Base-by-base conservation (phyloP, 2,329 filamentous ascomycete species). In the Acrocalymma vagum region DNA sequence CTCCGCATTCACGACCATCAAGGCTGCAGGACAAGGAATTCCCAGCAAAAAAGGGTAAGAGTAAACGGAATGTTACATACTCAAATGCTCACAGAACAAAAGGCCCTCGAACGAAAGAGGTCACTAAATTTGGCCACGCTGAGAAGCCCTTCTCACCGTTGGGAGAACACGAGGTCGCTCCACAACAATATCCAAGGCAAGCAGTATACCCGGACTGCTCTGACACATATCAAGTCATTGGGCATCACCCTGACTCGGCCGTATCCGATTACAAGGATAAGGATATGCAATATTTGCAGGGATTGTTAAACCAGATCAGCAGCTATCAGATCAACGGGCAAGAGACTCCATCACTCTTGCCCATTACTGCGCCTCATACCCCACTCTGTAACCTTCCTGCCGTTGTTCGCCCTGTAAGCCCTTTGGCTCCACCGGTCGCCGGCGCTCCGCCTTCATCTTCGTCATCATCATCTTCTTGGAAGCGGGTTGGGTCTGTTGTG, bases 21-120 rank as follows among this genome's bases (percentile, higher is more conserved):
- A n/a, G n/a, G 6, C 54, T 59, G 55, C 50, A 37, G 30, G 50
- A 41, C 5, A 58, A 59, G 45, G 51, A 49, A 33, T 28, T 30
- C 2, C 2, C 18, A 0, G 11, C 24, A 1, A n/a, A 23, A 5
- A 38, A 35, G n/a, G 29, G 52, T 54, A n/a, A 36, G 38, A n/a
- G 1, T 14, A 11, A 9, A 6, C 8, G 7, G 10, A 5, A 6
- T 10, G 2, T 10, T 8, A 29, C 6, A 20, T 10, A 9, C 4
- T 14, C n/a, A n/a, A n/a, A n/a, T n/a, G n/a, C n/a, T n/a, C n/a
- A n/a, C n/a, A n/a, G n/a, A n/a, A n/a, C n/a, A n/a, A n/a, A n/a
- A n/a, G n/a, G n/a, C n/a, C n/a, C n/a, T n/a, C n/a, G n/a, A n/a
- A n/a, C n/a, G n/a, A n/a, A n/a, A n/a, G n/a, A n/a, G n/a, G n/a